Evolutionary conservation across 169 alveolate species (phyloP).

Genomic region (Pseudocohnilembus persalinus): DNA sequence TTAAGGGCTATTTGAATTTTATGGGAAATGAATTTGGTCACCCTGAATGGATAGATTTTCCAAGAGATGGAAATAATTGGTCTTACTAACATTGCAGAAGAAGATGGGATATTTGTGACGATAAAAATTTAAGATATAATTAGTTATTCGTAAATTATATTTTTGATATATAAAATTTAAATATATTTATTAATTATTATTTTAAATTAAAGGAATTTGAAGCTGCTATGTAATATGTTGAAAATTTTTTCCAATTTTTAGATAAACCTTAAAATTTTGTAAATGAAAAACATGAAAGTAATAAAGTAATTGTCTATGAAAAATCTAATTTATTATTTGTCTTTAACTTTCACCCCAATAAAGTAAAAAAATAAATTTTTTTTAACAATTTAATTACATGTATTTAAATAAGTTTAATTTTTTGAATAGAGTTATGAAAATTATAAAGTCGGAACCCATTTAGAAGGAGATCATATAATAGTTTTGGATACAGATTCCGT

Average conservation of each 20-base stretch:
- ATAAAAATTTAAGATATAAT: constrained; percentile 54
- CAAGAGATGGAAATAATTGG: constrained; percentile 84
- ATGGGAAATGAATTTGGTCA: constrained; percentile 91
- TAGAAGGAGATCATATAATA: constrained; percentile 67
- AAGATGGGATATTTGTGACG: constrained; percentile 80
- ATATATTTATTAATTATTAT: no score
- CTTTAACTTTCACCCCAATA: constrained; percentile 86
- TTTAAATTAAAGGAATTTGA: not conserved
- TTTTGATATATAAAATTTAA: not conserved
- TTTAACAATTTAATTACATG: not conserved
- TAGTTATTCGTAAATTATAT: constrained; percentile 7
- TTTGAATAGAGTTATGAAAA: constrained; percentile 63
- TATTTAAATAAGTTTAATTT: not conserved
- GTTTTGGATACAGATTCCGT: constrained; percentile 76
- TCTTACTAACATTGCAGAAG: constrained; percentile 76
- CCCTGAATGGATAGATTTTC: constrained; percentile 91
- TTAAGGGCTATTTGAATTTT: constrained; percentile 66
- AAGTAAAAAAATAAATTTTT: constrained; percentile 19
- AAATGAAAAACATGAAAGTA: constrained; percentile 34
- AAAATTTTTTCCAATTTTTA: not conserved
- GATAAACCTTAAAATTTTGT: not conserved
- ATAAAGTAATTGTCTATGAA: constrained; percentile 89
- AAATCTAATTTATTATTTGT: constrained; percentile 88
- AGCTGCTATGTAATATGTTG: not conserved
- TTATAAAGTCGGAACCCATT: constrained; percentile 76